Conservation (phyloP, 2,329 filamentous ascomycete species). For the Nakataea oryzae region DNA sequence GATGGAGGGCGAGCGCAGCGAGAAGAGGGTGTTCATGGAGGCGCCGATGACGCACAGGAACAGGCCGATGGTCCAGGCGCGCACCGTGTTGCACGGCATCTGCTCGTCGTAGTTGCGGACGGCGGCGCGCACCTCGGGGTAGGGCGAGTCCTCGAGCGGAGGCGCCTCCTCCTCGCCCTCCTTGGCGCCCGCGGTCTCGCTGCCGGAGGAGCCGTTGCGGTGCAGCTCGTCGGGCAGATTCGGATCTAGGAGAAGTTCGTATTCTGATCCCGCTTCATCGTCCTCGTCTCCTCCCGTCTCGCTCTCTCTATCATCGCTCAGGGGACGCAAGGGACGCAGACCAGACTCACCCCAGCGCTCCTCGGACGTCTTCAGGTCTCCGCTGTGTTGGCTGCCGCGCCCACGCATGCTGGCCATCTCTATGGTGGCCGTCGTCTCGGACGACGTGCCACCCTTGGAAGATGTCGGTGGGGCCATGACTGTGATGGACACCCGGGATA, state of each 20-base stretch:
- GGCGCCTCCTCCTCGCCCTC: conserved; percentile 22
- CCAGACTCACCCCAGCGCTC: conserved; percentile 27
- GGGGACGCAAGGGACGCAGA: not conserved
- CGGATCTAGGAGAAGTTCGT: conserved; percentile 46
- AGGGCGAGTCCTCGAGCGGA: conserved; percentile 51
- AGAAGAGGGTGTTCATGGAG: conserved; percentile 54
- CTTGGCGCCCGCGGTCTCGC: conserved; percentile 12
- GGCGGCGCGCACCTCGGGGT: conserved; percentile 55
- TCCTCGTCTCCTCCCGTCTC: conserved; percentile 24
- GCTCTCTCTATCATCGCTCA: conserved; percentile 16
- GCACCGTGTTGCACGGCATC: conserved; percentile 54
- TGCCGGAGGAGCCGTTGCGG: conserved; percentile 5
- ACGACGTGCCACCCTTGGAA: conserved; percentile 17
- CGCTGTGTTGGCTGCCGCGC: conserved; percentile 13
- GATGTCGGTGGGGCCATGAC: conserved; percentile 3
- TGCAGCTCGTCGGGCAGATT: conserved; percentile 34
- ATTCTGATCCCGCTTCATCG: conserved; percentile 37
- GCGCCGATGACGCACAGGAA: conserved; percentile 44
- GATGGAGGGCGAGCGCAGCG: conserved; percentile 50
- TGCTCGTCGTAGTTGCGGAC: conserved; percentile 56
- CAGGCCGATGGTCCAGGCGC: conserved; percentile 55
- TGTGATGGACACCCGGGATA: not conserved
- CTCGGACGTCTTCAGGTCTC: conserved; percentile 14
- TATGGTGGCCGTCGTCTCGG: conserved; percentile 17
- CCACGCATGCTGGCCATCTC: conserved; percentile 11